A percentile compares a stretch with the other conserved stretches of the same genome.
Conservation (phyloP, 1,284 basidiomycete genomes). For the Schizophyllum commune region DNA sequence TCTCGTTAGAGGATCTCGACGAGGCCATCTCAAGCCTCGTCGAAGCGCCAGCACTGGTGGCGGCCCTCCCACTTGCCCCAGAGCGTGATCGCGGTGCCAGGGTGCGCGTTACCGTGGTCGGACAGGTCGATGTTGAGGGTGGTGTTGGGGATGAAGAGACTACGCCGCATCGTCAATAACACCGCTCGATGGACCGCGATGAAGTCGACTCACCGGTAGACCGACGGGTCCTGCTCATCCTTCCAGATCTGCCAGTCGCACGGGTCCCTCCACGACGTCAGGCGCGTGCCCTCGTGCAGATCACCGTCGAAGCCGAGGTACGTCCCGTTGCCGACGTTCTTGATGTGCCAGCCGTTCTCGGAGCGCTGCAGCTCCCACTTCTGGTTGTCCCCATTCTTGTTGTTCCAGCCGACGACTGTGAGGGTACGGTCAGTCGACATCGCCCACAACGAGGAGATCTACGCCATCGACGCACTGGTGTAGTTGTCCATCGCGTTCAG, state of each 20-base stretch:
- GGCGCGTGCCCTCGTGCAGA: conserved; percentile 22
- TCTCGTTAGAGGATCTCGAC: neutral
- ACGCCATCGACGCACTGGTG: conserved; percentile 26
- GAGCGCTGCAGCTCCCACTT: conserved; percentile 41
- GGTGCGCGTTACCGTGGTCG: conserved; percentile 16
- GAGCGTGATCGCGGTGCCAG: conserved; percentile 23
- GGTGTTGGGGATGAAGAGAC: conserved; percentile 28
- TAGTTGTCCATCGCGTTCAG: conserved; percentile 42
- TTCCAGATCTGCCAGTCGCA: conserved; percentile 37
- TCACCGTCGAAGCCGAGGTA: conserved; percentile 34
- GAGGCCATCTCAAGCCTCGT: neutral
- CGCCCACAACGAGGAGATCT: neutral
- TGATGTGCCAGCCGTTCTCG: conserved; percentile 33
- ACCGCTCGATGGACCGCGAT: too few relatives aligned
- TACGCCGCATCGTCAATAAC: neutral
- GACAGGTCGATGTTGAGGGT: conserved; percentile 26
- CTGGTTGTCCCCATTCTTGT: conserved; percentile 40
- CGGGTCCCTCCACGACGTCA: conserved; percentile 26
- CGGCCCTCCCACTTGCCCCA: conserved; percentile 28
- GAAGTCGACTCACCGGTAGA: conserved; percentile 16
- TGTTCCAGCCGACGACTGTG: conserved; percentile 42
- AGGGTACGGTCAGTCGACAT: neutral
- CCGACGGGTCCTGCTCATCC: conserved; percentile 24
- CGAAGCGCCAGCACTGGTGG: conserved; percentile 32
- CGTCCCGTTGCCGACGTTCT: conserved; percentile 26